phyloP scores from a whole-genome alignment of 148 eudicot genomes.

The Vaccinium darrowii region DNA sequence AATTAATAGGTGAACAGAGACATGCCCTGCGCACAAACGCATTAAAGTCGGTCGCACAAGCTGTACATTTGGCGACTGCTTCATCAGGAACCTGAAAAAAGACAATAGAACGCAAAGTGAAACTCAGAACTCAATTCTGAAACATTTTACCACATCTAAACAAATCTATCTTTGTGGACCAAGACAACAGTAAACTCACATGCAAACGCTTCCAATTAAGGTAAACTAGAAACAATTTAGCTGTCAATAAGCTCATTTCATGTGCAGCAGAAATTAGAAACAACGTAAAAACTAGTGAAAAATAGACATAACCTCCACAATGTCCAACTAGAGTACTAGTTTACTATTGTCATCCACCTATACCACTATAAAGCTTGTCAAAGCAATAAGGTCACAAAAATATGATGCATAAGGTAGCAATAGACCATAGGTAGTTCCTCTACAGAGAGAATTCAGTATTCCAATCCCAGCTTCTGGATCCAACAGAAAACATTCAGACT shows the following conservation, averaged over 20 bases:
- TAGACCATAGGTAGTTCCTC: not conserved
- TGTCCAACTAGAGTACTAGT: conserved; percentile 3
- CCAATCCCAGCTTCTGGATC: not conserved
- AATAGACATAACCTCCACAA: not conserved
- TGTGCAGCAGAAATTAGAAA: not conserved
- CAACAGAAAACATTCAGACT: not conserved
- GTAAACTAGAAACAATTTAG: not conserved
- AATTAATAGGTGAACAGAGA: not conserved
- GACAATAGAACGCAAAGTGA: not conserved
- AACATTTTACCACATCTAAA: not conserved
- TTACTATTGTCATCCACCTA: not conserved
- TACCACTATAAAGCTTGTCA: too few relatives aligned
- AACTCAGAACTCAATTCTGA: not conserved
- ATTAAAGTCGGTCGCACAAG: conserved; percentile 65
- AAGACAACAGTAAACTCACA: not conserved
- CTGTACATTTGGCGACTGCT: conserved; percentile 79
- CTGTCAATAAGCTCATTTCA: not conserved
- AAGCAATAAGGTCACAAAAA: not conserved
- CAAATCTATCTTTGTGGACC: not conserved
- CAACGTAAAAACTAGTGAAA: not conserved
- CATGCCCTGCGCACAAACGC: conserved; percentile 80
- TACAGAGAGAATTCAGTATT: not conserved
- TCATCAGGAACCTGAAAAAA: conserved; percentile 80
- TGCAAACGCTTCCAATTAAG: not conserved
- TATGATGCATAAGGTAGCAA: not conserved